phyloP scores from a whole-genome alignment of 805 yeast species.

The Nakazawaea wyomingensis region DNA sequence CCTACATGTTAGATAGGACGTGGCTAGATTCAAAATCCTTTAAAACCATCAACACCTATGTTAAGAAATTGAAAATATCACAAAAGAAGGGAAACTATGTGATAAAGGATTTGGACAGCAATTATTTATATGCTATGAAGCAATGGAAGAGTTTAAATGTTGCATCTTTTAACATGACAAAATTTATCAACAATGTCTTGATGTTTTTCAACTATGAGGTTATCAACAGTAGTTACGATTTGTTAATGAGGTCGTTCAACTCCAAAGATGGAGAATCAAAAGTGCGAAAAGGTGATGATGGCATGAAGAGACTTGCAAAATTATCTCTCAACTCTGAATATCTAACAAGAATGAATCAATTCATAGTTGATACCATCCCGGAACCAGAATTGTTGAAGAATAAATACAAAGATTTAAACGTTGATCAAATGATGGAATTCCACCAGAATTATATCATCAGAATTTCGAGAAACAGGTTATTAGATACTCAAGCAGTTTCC shows the following conservation, averaged over 20 bases:
- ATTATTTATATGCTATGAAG: conserved; percentile 20
- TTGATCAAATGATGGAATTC: conserved; percentile 42
- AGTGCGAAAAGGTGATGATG: neutral
- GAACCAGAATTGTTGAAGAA: conserved; percentile 4
- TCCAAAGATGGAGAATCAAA: conserved; percentile 15
- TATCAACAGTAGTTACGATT: conserved; percentile 33
- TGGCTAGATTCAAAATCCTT: conserved; percentile 38
- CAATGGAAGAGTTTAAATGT: conserved; percentile 28
- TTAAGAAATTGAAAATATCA: conserved; percentile 12
- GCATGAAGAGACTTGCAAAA: neutral
- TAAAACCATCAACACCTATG: conserved; percentile 14
- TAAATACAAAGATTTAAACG: conserved; percentile 29
- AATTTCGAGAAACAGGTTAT: conserved; percentile 31
- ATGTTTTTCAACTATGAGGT: conserved; percentile 40
- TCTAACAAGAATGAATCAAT: conserved; percentile 16
- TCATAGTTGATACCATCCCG: neutral
- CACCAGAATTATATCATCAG: conserved; percentile 30
- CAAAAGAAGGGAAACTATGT: conserved; percentile 11
- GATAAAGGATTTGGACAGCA: conserved; percentile 14
- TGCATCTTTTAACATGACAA: conserved; percentile 33
- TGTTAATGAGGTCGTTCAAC: conserved; percentile 22
- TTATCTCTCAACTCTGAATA: conserved; percentile 25
- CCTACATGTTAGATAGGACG: conserved; percentile 40
- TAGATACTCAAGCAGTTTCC: conserved; percentile 21
- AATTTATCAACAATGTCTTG: conserved; percentile 36